These are phyloP conservation scores for Aquilaria sinensis DNA, from an alignment of 345 rosid species.

Conservation along the genomic window DNA sequence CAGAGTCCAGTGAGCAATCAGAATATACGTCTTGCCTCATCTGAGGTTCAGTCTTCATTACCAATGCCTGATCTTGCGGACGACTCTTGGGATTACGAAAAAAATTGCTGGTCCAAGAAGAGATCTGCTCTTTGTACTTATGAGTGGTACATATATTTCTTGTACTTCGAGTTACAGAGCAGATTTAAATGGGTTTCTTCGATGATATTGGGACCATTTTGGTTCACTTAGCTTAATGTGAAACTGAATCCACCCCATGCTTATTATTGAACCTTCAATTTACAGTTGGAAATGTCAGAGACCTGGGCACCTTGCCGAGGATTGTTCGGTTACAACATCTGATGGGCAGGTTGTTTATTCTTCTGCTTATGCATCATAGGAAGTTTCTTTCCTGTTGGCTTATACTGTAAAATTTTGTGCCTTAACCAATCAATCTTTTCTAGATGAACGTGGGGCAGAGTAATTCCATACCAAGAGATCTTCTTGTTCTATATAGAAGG, in stretches of 20 bases:
- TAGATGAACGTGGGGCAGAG: conserved; percentile 29
- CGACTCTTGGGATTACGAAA: conserved; percentile 47
- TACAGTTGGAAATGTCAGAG: conserved; percentile 60
- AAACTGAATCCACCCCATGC: too few species aligned
- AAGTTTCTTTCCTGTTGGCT: neutral
- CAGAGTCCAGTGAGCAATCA: conserved; percentile 28
- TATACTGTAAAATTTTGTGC: conserved; percentile 5
- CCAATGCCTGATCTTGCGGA: conserved; percentile 27
- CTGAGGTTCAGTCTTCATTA: conserved; percentile 17
- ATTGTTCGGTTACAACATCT: conserved; percentile 38
- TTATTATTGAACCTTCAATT: neutral
- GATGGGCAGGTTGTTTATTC: conserved; percentile 31
- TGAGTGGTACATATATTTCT: conserved; percentile 37
- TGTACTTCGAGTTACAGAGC: neutral
- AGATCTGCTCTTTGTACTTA: conserved; percentile 58
- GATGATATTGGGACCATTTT: neutral
- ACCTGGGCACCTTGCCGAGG: conserved; percentile 73
- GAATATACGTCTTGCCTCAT: conserved; percentile 11
- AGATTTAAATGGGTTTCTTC: conserved; percentile 1
- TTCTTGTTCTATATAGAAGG: conserved; percentile 58
- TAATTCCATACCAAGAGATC: conserved; percentile 44
- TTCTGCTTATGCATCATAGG: conserved; percentile 2
- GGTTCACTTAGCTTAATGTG: too few species aligned
- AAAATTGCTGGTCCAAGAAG: conserved; percentile 44
- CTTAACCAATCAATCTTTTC: conserved; percentile 7